Percentiles rank a stretch among this genome's conserved stretches.
Conservation (phyloP, 768 basidiomycete genomes). For the Tricholoma terreum region DNA sequence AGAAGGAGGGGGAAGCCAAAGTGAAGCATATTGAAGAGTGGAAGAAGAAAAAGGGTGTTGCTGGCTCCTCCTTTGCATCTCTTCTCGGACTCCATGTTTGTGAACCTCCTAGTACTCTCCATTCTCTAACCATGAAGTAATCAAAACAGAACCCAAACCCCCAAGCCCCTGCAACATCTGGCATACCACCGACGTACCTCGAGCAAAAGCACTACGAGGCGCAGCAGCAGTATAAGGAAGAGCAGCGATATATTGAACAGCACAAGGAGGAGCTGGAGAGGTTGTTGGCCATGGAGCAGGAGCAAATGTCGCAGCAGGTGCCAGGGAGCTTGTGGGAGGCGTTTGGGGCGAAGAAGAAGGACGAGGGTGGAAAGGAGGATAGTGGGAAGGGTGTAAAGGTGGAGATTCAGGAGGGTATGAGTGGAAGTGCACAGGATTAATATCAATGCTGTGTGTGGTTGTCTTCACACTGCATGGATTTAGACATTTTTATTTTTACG, state of each 20-base stretch:
- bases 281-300: conserved; percentile 36
- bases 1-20: conserved; percentile 83
- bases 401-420: background rate
- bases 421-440: too few species aligned
- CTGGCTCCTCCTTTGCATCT: conserved; percentile 33
- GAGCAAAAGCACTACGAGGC: conserved; percentile 52
- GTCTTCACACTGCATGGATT: too few species aligned
- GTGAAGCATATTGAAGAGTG: conserved; percentile 77
- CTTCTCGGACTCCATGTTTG: conserved; percentile 37
- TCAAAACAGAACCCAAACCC: conserved; percentile 10
- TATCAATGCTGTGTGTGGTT: too few species aligned
- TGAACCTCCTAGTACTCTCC: conserved; percentile 15
- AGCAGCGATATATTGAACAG: conserved; percentile 46
- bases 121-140: background rate
- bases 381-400: background rate
- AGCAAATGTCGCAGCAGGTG: conserved; percentile 40
- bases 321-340: conserved; percentile 50
- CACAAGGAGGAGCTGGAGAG: conserved; percentile 46
- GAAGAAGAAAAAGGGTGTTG: conserved; percentile 47
- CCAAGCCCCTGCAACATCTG: conserved; percentile 19
- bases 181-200: conserved; percentile 47
- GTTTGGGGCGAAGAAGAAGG: conserved; percentile 25
- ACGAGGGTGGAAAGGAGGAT: background rate
- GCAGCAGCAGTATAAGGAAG: conserved; percentile 45
- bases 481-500: too few species aligned